Conservation (phyloP, 768 basidiomycete species). For the Agaricus subrufescens region DNA sequence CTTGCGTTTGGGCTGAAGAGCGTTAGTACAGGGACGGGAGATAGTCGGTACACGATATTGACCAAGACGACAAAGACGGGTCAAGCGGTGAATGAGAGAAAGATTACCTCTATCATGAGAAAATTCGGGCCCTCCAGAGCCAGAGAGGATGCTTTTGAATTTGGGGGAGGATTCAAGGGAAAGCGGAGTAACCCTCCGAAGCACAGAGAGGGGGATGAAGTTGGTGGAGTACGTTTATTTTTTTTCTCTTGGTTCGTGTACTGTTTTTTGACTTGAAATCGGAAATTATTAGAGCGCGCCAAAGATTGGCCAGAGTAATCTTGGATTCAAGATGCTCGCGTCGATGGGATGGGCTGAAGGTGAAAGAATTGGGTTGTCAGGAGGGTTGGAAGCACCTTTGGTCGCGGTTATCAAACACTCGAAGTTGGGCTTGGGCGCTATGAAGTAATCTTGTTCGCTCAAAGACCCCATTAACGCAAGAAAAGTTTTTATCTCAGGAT, state of each 20-base stretch:
- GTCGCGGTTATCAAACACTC: slow-evolving; percentile 84
- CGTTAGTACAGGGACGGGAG: slow-evolving; percentile 66
- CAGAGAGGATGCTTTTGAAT: slow-evolving; percentile 28
- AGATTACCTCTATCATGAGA: slow-evolving; percentile 43
- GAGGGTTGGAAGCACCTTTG: slow-evolving; percentile 71
- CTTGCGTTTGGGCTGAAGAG: slow-evolving; percentile 73
- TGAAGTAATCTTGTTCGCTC: slow-evolving; percentile 16
- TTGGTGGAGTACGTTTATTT: slow-evolving; percentile 59
- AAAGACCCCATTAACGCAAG: too few relatives aligned
- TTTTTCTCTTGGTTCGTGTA: background rate
- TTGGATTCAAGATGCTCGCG: slow-evolving; percentile 85
- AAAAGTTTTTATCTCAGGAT: too few relatives aligned
- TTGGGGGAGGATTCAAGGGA: slow-evolving; percentile 22
- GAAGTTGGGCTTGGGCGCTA: slow-evolving; percentile 80
- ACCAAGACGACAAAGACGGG: slow-evolving; percentile 62
- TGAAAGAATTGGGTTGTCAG: slow-evolving; percentile 61
- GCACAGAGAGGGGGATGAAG: slow-evolving; percentile 81
- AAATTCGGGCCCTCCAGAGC: slow-evolving; percentile 30
- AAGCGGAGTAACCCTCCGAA: slow-evolving; percentile 29
- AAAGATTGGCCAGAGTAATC: slow-evolving; percentile 72
- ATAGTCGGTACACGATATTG: slow-evolving; percentile 72
- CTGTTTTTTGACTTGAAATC: background rate
- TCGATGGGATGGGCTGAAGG: slow-evolving; percentile 93
- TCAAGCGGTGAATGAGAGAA: slow-evolving; percentile 49
- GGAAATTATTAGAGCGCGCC: slow-evolving; percentile 56